Conservation (phyloP, 1,139 yeast genomes). For the Taphrina wiesneri region DNA sequence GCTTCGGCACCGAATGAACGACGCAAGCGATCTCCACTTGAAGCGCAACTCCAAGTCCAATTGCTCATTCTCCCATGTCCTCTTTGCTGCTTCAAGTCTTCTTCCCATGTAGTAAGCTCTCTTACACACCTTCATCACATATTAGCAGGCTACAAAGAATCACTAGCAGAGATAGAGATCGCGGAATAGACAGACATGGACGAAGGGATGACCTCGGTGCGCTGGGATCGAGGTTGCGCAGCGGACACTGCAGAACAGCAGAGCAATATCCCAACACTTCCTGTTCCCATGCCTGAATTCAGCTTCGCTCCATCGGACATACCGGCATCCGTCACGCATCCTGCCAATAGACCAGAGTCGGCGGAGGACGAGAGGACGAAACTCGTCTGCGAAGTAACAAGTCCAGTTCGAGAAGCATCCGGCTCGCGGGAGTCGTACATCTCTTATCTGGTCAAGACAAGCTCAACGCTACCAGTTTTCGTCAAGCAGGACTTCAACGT, state of each 20-base stretch:
- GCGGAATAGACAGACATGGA: background rate
- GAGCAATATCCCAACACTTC: background rate
- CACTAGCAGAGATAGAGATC: background rate
- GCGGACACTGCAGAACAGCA: background rate
- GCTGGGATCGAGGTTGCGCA: slow-evolving; percentile 13
- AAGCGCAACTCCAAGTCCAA: no score
- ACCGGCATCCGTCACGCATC: slow-evolving; percentile 17
- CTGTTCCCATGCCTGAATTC: slow-evolving; percentile 12
- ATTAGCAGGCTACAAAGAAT: background rate
- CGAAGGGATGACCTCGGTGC: slow-evolving; percentile 18
- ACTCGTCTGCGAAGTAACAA: slow-evolving; percentile 52
- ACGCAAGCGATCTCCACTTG: slow-evolving; percentile 2
- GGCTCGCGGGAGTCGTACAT: slow-evolving; percentile 66
- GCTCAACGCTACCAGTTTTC: slow-evolving; percentile 53
- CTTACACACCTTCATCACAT: no score
- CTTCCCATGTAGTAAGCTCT: background rate
- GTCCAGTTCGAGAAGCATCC: slow-evolving; percentile 79
- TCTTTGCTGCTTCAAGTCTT: background rate
- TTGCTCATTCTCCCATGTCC: no score
- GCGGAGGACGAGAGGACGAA: slow-evolving; percentile 28
- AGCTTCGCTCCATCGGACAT: slow-evolving; percentile 1
- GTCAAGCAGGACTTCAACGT: slow-evolving; percentile 55
- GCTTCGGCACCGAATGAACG: slow-evolving; percentile 8
- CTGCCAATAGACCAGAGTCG: slow-evolving; percentile 23
- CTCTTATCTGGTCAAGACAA: slow-evolving; percentile 73